Base-by-base conservation (phyloP, 179 eudicot genomes). In the Silene vulgaris region DNA sequence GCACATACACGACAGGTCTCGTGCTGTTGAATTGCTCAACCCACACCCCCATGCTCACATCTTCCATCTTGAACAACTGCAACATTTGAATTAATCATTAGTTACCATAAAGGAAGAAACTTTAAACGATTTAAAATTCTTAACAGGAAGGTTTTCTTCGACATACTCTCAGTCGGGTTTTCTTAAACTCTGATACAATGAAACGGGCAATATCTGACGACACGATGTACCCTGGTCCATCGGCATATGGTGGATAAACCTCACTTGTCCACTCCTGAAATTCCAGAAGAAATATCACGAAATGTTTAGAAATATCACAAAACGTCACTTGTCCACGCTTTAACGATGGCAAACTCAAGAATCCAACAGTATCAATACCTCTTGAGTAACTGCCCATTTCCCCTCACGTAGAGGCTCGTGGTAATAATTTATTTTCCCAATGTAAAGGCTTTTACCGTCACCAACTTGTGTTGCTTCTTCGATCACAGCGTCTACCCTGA, bases 21-120 rank as follows among this genome's bases (percentile, higher is more conserved):
- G 92, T 30, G 78, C 77, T 81, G 81, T 88, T 89, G 87, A 86
- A 92, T 78, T 88, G 80, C 84, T 89, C 90, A 1, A 92, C 94
- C 97, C 97, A 92, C 89, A 90, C 83, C 28, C 96, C 97, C 92
- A 92, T 86, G 87, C 96, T 92, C 80, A 92, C 97, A 76, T 90
- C 97, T 79, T 92, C 97, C 97, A 92, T 92, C 86, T 91, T 92
- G 87, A 92, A 92, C 73, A 92, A 76, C 98, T 93, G 84, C 83
- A 78, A 45, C 76, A 68, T 37, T 12, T 21, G n/a, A 26, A 73
- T 59, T 8, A 17, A 52, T 26, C 3, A 69, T 63, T 17, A 56
- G 3, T 70, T 21, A 70, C 57, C 20, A 14, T 52, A 52, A 52
- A 52, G 17, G 4, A 52, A 0, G 16, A 52, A 52, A 52, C 14